A percentile compares a stretch with the other conserved stretches of the same genome.
phyloP scores from a whole-genome alignment of 192 early-diverging fungal species.

The Podila epigama region DNA sequence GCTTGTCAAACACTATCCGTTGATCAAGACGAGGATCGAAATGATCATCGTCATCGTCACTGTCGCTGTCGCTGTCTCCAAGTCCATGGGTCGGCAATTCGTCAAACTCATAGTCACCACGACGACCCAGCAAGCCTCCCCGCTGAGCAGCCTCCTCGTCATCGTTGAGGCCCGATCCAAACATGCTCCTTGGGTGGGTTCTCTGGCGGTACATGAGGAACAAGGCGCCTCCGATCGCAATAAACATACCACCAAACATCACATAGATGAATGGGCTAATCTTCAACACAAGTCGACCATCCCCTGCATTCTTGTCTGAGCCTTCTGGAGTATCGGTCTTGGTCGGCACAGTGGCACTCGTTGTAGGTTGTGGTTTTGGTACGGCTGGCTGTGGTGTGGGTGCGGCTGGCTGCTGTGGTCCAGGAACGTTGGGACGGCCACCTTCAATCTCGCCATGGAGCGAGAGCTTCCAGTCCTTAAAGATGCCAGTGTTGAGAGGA shows the following conservation, averaged over 20 bases:
- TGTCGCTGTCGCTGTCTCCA: conserved; percentile 24
- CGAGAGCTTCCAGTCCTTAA: conserved; percentile 69
- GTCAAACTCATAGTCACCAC: conserved; percentile 46
- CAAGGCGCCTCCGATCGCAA: conserved; percentile 38
- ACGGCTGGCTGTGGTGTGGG: neutral
- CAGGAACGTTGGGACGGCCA: neutral
- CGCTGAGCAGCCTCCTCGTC: conserved; percentile 42
- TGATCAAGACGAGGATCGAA: conserved; percentile 7
- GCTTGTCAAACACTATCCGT: conserved; percentile 36
- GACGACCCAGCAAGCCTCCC: conserved; percentile 40
- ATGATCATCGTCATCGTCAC: conserved; percentile 20
- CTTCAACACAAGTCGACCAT: neutral
- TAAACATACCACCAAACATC: conserved; percentile 50
- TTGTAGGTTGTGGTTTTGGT: conserved; percentile 25
- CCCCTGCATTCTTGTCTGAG: neutral
- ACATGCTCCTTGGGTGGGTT: conserved; percentile 28
- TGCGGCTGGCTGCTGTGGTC: neutral
- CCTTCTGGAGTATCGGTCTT: conserved; percentile 14
- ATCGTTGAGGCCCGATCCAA: conserved; percentile 14
- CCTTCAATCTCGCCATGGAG: conserved; percentile 35
- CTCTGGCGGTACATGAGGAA: conserved; percentile 48
- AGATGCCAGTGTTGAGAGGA: conserved; percentile 57
- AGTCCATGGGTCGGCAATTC: conserved; percentile 42
- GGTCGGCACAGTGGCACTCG: conserved; percentile 12
- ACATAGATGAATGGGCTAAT: conserved; percentile 44